Evolutionary conservation across 805 yeast genomes (phyloP), one percentile per base, ranked within the genome.

Genomic region (Wickerhamiella parazyma): DNA sequence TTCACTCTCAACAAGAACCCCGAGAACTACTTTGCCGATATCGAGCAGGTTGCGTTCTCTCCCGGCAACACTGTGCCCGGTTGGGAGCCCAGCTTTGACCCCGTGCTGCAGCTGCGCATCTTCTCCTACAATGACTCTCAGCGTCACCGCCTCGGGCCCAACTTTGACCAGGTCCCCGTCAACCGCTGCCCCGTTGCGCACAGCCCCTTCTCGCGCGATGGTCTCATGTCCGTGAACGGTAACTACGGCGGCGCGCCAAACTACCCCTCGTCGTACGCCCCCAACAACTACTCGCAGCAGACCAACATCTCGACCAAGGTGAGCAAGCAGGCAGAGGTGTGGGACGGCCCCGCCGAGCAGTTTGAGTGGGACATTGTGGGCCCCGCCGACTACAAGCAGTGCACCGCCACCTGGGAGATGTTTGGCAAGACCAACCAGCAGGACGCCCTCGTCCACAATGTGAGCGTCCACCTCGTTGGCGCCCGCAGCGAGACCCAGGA

Each of bases 381-480:
- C 41, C 84, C 74, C 48, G 65, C 67, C 51, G 95, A 87, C 66
- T 87, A 66, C 61, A 71, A 63, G 50, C 95, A 87, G 67, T 80
- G 95, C 41, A 68, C 78, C 49, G 76, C 62, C 26, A 71, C 87
- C 55, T 89, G 85, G 76, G 69, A 80, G 46, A 91, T 83, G 28
- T 71, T 83, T 59, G 80, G 80, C 43, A 78, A 66, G 59, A 76
- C 81, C 12, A 85, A 86, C 54, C 94, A 84, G 64, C 95, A 85
- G 67, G 73, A 70, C 55, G 75, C 84, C 54, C 70, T 89, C 58
- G 82, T 87, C 39, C 83, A 80, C 63, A 89, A 89, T 62, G 71
- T 89, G 50, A 79, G 94, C 17, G 78, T 67, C 33, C 95, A 87
- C 61, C 80, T 58, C 31, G 41, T 48, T 24, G 72, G 61, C 51